Evolutionary conservation across 148 eudicot genomes (phyloP).

Genomic region (Mesembryanthemum crystallinum): DNA sequence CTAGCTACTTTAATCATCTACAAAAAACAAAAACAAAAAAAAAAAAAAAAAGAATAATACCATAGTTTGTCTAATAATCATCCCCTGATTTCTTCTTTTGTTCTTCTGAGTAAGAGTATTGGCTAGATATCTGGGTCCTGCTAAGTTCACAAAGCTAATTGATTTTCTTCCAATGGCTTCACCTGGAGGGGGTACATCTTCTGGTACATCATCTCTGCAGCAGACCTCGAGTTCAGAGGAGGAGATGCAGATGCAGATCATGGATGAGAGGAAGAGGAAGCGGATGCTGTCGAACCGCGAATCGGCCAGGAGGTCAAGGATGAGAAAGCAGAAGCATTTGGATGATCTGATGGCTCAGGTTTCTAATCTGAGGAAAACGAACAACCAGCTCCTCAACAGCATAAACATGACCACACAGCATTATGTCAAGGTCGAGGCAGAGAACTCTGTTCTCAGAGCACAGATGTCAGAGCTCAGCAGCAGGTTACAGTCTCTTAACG

Average conservation of each 20-base stretch:
- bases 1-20: conserved; percentile 7
- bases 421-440: conserved; percentile 45
- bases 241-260: conserved; percentile 37
- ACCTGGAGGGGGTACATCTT: conserved; percentile 46
- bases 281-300: conserved; percentile 75
- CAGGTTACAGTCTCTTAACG: conserved; percentile 55
- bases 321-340: conserved; percentile 70
- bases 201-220: conserved; percentile 40
- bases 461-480: conserved; percentile 62
- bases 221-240: conserved; percentile 48
- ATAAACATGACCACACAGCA: conserved; percentile 43
- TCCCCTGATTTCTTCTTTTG: background rate
- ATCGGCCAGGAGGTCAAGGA: conserved; percentile 71
- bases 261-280: conserved; percentile 67
- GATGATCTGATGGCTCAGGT: conserved; percentile 53
- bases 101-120: conserved; percentile 14
- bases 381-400: conserved; percentile 33
- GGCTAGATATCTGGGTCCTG: conserved; percentile 33
- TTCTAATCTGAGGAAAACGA: conserved; percentile 43
- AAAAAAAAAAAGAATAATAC: conserved; percentile 4
- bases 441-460: conserved; percentile 59
- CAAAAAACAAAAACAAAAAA: background rate
- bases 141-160: background rate
- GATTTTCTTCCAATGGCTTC: conserved; percentile 41
- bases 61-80: conserved; percentile 14